Conservation (phyloP, 192 early-diverging fungal species). For the Obelidium mucronatum region DNA sequence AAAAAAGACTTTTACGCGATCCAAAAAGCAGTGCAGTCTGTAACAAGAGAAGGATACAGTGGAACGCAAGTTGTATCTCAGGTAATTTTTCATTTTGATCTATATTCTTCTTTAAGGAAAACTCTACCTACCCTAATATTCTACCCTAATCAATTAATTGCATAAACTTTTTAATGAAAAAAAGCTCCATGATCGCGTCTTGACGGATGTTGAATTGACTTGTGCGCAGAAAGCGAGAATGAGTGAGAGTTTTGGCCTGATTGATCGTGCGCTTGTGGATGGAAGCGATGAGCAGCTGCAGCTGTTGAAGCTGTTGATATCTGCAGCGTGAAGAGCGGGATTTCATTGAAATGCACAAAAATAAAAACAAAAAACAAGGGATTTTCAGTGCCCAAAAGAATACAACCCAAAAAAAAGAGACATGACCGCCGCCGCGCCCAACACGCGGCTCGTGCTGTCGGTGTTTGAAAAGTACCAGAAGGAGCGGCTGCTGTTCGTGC, state of each 20-base stretch:
- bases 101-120: background rate
- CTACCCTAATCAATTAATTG: background rate
- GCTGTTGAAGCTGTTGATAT: conserved; percentile 57
- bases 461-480: conserved; percentile 69
- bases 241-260: conserved; percentile 65
- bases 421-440: conserved; percentile 11
- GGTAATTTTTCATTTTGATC: conserved; percentile 44
- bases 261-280: conserved; percentile 79
- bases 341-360: background rate
- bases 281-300: conserved; percentile 94
- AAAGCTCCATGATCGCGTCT: conserved; percentile 70
- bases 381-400: background rate
- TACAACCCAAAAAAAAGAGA: background rate
- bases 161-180: conserved; percentile 19
- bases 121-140: conserved; percentile 6
- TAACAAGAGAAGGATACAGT: conserved; percentile 78
- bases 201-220: conserved; percentile 66
- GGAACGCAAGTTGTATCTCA: conserved; percentile 77
- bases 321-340: background rate
- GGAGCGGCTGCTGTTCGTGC: conserved; percentile 62
- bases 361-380: background rate
- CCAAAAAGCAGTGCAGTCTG: conserved; percentile 58
- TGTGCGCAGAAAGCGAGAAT: conserved; percentile 80
- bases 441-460: conserved; percentile 51
- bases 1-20: conserved; percentile 55